Evolutionary conservation across 78 protist species (phyloP), one percentile per base, ranked within the genome.

Genomic region (Bodo saltans): DNA sequence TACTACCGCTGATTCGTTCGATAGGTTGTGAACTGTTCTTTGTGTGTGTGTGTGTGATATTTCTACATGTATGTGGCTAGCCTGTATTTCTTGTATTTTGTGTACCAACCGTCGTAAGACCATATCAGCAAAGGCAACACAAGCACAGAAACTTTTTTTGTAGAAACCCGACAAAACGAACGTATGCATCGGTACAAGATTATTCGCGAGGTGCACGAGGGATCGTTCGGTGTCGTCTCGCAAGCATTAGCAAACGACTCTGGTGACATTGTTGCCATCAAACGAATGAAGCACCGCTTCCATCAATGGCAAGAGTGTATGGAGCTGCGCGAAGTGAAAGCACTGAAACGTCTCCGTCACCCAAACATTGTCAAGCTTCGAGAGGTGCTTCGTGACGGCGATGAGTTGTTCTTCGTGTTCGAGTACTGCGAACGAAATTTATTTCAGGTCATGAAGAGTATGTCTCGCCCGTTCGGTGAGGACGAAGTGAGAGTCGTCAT

Each of bases 401-500:
- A 82, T 70, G 85, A 80, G 53, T 52, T 89, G 38, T 86, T 88
- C 87, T 69, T 92, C 37, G 95, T 90, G 32, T 88, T 87, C 29
- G 95, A 92, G 70, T 88, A 83, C 73, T 72, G 83, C 86, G 80
- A 75, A 29, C 82, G 87, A 75, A 92, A 92, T 74, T 23, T 95
- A 17, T 93, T 95, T 41, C 95, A 95, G 79, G 85, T 93, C 34
- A 89, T 92, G 94, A 40, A 86, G 0, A 90, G 90, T 8, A 69
- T 92, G 8, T 40, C 83, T 1, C 68, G 40, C 0, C 84, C 88
- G 75, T 84, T 91, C 29, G 78, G 89, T 11, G 93, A 91, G 35
- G 29, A 30, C 17, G 33, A 26, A 27, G 72, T 89, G 35, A 76
- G 74, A 37, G 29, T 0, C 28, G 75, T 84, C 90, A 87, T 84